phyloP scores from a whole-genome alignment of 768 basidiomycete genomes.

The Termitomyces sp. region DNA sequence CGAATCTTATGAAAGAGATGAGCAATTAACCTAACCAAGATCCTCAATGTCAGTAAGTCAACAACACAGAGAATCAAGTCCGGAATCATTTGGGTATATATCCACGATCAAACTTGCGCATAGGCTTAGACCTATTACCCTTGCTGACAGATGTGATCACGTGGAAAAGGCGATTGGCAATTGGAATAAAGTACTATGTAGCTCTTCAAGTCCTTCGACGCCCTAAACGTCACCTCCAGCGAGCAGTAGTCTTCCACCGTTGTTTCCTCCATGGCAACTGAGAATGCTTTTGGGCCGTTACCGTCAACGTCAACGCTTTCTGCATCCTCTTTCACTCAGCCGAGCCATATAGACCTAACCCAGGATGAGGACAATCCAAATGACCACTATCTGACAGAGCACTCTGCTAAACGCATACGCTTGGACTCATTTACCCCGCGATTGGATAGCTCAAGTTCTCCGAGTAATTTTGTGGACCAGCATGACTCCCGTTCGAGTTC shows the following conservation, averaged over 20 bases:
- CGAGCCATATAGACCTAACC: slow-evolving; percentile 56
- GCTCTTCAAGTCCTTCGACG: background rate
- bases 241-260: background rate
- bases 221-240: slow-evolving; percentile 1
- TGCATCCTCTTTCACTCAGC: slow-evolving; percentile 6
- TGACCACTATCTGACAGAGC: slow-evolving; percentile 24
- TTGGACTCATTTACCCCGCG: slow-evolving; percentile 22
- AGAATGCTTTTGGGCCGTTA: background rate
- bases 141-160: slow-evolving; percentile 14
- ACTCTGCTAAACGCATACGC: slow-evolving; percentile 37
- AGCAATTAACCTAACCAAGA: too few species aligned
- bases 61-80: too few species aligned
- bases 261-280: slow-evolving; percentile 2
- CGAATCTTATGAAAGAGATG: background rate
- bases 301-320: slow-evolving; percentile 4
- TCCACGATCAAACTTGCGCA: too few species aligned
- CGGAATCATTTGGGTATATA: too few species aligned
- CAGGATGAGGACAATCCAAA: slow-evolving; percentile 59
- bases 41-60: too few species aligned
- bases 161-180: slow-evolving; percentile 5
- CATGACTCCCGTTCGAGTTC: slow-evolving; percentile 2
- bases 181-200: background rate
- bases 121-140: background rate
- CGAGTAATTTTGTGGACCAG: slow-evolving; percentile 3
- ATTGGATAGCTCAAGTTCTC: slow-evolving; percentile 3